phyloP scores from a whole-genome alignment of 1,284 basidiomycete species.

The Papiliotrema nemorosa region DNA sequence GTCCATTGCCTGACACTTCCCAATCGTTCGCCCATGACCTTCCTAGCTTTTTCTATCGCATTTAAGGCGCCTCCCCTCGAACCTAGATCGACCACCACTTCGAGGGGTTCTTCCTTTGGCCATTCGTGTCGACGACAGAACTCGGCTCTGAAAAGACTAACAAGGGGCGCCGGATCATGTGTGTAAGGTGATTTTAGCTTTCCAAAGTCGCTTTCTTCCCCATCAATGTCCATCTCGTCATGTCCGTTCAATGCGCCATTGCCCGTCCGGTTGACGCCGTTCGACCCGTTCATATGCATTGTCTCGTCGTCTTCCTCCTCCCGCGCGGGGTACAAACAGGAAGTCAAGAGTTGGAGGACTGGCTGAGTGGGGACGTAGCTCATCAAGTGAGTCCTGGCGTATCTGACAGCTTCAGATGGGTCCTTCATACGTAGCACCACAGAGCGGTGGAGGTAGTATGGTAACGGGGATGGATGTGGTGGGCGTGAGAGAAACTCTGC shows the following conservation, averaged over 20 bases:
- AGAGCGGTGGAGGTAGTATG: conserved; percentile 81
- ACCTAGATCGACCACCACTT: conserved; percentile 84
- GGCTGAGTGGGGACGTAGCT: conserved; percentile 64
- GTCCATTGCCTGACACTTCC: conserved; percentile 88
- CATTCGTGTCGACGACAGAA: conserved; percentile 83
- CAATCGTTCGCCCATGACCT: conserved; percentile 78
- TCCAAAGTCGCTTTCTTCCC: neutral
- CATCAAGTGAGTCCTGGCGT: conserved; percentile 66
- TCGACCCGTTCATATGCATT: conserved; percentile 39
- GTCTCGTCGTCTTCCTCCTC: conserved; percentile 59
- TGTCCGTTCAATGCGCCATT: neutral
- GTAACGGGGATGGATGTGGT: conserved; percentile 63
- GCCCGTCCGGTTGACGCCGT: neutral
- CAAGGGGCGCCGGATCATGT: conserved; percentile 57
- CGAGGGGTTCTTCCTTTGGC: conserved; percentile 79
- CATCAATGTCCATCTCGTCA: conserved; percentile 4
- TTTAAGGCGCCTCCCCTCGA: conserved; percentile 76
- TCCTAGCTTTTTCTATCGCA: conserved; percentile 85
- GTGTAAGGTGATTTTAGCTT: conserved; percentile 20
- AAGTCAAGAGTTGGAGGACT: conserved; percentile 71
- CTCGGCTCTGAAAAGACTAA: conserved; percentile 78
- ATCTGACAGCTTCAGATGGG: conserved; percentile 59
- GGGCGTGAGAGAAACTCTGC: conserved; percentile 62
- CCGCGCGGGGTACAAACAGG: conserved; percentile 57
- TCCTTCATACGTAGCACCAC: conserved; percentile 71